A percentile compares a stretch with the other conserved stretches of the same genome.
Conservation (phyloP, 495 filamentous ascomycete species). For the Xylaria grammica region DNA sequence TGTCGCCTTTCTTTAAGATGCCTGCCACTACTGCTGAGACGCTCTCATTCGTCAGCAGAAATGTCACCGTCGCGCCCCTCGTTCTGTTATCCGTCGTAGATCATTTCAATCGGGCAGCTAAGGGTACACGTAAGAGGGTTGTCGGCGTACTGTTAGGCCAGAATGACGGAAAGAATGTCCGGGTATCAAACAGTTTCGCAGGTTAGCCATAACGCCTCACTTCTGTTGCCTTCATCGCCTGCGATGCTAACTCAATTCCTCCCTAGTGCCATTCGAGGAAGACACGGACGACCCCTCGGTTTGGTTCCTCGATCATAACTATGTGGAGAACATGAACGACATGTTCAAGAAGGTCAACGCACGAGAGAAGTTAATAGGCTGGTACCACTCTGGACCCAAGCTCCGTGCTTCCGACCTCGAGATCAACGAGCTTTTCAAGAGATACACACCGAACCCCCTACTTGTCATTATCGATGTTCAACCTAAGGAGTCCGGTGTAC, state of each 20-base stretch:
- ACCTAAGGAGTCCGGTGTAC: conserved; percentile 96
- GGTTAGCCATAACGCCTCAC: conserved; percentile 58
- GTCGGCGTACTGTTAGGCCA: conserved; percentile 95
- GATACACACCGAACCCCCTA: conserved; percentile 95
- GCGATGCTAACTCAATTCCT: conserved; percentile 23
- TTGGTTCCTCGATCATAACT: conserved; percentile 99
- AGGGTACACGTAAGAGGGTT: conserved; percentile 86
- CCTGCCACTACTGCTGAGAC: conserved; percentile 95
- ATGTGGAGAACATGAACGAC: conserved; percentile 98
- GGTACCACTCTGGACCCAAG: conserved; percentile 99
- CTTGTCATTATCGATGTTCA: conserved; percentile 98
- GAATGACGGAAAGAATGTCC: conserved; percentile 91
- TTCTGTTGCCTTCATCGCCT: not conserved
- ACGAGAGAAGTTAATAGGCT: conserved; percentile 97
- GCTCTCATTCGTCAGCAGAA: conserved; percentile 86
- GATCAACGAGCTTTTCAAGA: conserved; percentile 99
- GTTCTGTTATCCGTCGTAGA: conserved; percentile 98
- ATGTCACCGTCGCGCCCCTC: conserved; percentile 95
- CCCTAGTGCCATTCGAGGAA: conserved; percentile 94
- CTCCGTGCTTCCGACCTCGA: conserved; percentile 95
- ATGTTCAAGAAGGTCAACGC: conserved; percentile 99
- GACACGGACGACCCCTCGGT: conserved; percentile 98
- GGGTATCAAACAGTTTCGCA: conserved; percentile 98
- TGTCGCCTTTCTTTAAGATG: conserved; percentile 59
- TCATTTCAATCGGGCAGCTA: conserved; percentile 89